Evolutionary conservation across 257 asterid genomes (phyloP), one percentile per base, ranked within the genome.

Genomic region (Hygrophila difformis): DNA sequence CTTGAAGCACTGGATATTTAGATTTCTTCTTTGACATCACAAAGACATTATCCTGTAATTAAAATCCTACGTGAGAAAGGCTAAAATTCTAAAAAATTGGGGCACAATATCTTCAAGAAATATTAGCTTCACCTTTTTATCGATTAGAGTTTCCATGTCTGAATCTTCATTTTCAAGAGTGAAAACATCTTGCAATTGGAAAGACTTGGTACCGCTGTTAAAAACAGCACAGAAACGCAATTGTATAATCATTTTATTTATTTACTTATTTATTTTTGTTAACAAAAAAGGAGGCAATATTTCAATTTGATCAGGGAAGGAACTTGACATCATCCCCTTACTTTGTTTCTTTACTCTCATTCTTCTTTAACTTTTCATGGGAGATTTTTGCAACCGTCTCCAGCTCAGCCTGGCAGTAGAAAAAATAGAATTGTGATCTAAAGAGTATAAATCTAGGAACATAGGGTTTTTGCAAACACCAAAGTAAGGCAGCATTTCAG

Each of bases 21-120:
- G 97, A 81, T 68, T 87, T 87, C 82, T 61, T 81, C 63, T 84
- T 84, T 51, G 97, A 87, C 93, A 87, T 87, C 66, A 87, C 94
- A 65, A 76, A 87, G 53, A 68, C 79, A 53, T 87, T 87, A 59
- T 87, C 92, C 97, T 87, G 78, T 67, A 62, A 56, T 38, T 40
- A 55, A 41, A 39, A 51, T 41, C 33, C 24, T 14, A 33, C 20
- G 39, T 62, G 47, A 63, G 61, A 29, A 46, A 42, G 33, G 39
- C 45, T 15, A 40, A 24, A 13, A n/a, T 17, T 13, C 19, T 19
- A 20, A 26, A 22, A 37, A 34, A 51, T 16, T 50, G 49, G 14
- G 19, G n/a, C 38, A 37, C 1, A 14, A 49, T 59, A 44, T 26
- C 56, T 16, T 18, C 24, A 21, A 39, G n/a, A 44, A 29, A 23